These are phyloP conservation scores for Solanum stenotomum DNA, from an alignment of 257 asterid genomes.

Conservation along the genomic window DNA sequence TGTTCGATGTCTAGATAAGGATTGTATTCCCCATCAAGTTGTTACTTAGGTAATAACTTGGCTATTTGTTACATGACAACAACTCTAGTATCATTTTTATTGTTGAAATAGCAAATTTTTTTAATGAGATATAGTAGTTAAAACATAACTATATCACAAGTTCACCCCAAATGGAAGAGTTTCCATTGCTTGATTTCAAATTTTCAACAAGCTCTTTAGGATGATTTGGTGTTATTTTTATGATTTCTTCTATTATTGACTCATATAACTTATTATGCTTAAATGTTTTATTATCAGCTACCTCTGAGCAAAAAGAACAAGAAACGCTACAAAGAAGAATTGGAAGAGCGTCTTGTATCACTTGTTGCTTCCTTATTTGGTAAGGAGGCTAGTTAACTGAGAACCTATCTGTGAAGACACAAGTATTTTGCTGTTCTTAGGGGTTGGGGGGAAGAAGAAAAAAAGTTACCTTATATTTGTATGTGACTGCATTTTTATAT, in stretches of 20 bases:
- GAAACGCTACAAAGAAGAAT: slow-evolving; percentile 68
- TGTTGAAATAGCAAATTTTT: background rate
- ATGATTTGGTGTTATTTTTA: background rate
- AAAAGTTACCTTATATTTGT: background rate
- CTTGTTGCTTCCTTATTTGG: slow-evolving; percentile 90
- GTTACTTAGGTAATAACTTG: background rate
- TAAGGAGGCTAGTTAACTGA: slow-evolving; percentile 33
- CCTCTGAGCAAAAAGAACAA: slow-evolving; percentile 94
- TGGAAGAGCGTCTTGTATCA: slow-evolving; percentile 91
- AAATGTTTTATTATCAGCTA: slow-evolving; percentile 31
- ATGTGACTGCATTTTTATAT: background rate
- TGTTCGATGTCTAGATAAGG: background rate
- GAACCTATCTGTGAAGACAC: background rate
- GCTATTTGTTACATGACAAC: background rate
- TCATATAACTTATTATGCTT: background rate
- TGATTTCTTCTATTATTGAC: background rate
- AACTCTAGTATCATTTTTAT: background rate
- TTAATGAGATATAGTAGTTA: background rate
- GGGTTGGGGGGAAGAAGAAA: background rate
- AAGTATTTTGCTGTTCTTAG: background rate
- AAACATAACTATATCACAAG: background rate
- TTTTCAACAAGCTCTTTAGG: background rate
- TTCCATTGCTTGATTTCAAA: background rate
- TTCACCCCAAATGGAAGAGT: background rate
- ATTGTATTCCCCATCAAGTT: background rate